Percentiles rank a stretch among this genome's conserved stretches.
These are phyloP conservation scores for Vitis hybrid DNA, from an alignment of 177 flowering plant species.

Conservation along the genomic window DNA sequence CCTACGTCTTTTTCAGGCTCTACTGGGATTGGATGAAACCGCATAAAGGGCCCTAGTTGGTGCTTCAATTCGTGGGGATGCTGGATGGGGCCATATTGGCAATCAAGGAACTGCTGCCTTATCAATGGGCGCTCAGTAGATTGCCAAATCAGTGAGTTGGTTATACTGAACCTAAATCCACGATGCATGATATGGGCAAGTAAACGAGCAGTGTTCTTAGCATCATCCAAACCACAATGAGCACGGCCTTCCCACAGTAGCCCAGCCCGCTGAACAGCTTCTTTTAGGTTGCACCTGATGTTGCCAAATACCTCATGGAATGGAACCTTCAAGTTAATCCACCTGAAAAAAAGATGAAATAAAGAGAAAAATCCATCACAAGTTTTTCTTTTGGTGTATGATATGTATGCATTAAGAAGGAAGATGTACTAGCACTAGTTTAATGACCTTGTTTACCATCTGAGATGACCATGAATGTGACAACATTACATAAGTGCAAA, in stretches of 20 bases:
- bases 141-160: constrained; percentile 71
- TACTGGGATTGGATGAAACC: constrained; percentile 24
- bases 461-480: too few relatives aligned
- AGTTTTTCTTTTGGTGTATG: too few relatives aligned
- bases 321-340: constrained; percentile 95
- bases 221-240: constrained; percentile 96
- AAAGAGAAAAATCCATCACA: too few relatives aligned
- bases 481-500: too few relatives aligned
- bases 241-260: constrained; percentile 93
- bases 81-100: constrained; percentile 13
- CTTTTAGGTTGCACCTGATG: constrained; percentile 78
- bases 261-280: constrained; percentile 92
- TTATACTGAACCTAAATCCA: constrained; percentile 80
- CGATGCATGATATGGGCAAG: constrained; percentile 67
- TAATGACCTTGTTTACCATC: too few relatives aligned
- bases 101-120: constrained; percentile 42
- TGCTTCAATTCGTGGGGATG: constrained; percentile 35
- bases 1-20: too few relatives aligned
- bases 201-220: constrained; percentile 90
- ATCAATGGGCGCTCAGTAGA: constrained; percentile 33
- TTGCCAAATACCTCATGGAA: constrained; percentile 84
- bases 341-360: constrained; percentile 41
- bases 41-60: constrained; percentile 24
- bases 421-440: too few relatives aligned
- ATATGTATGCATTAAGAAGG: too few relatives aligned